A percentile compares a stretch with the other conserved stretches of the same genome.
These are phyloP conservation scores for Albatrellus ellisii DNA, from an alignment of 768 basidiomycete species.

Conservation along the genomic window DNA sequence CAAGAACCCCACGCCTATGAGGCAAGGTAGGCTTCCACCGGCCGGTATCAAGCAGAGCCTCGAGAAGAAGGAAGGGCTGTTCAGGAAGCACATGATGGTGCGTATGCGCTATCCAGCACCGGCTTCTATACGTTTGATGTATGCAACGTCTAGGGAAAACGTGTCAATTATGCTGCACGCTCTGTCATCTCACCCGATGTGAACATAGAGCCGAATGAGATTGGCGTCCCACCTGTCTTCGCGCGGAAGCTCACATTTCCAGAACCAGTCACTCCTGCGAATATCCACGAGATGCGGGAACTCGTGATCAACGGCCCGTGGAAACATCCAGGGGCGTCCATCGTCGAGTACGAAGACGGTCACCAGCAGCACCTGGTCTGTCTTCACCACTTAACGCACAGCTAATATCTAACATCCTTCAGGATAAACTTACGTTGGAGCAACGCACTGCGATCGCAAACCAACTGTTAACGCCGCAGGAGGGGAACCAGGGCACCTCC, in stretches of 20 bases:
- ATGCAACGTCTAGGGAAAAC: conserved; percentile 63
- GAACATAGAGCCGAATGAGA: conserved; percentile 98
- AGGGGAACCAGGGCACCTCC: conserved; percentile 40
- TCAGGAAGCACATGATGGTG: conserved; percentile 99
- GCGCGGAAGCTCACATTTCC: conserved; percentile 95
- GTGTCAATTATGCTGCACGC: conserved; percentile 97
- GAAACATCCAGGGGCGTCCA: conserved; percentile 82
- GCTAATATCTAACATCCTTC: background rate
- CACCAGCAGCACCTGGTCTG: conserved; percentile 70
- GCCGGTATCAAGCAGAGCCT: conserved; percentile 90
- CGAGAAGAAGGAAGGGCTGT: conserved; percentile 98
- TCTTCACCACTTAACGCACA: conserved; percentile 1
- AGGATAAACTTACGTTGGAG: conserved; percentile 82
- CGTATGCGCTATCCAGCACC: conserved; percentile 14
- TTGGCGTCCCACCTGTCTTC: conserved; percentile 95
- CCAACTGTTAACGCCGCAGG: conserved; percentile 84
- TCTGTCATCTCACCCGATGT: conserved; percentile 99
- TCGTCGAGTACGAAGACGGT: conserved; percentile 95
- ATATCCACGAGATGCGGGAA: conserved; percentile 79
- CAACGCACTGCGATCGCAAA: conserved; percentile 93
- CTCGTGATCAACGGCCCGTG: conserved; percentile 85
- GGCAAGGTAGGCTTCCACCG: conserved; percentile 84
- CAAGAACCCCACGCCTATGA: conserved; percentile 80
- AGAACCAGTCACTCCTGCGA: conserved; percentile 88
- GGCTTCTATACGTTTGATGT: background rate